A percentile compares a stretch with the other conserved stretches of the same genome.
Evolutionary conservation across 495 filamentous ascomycete genomes (phyloP).

Genomic region (Jackrogersella minutella): DNA sequence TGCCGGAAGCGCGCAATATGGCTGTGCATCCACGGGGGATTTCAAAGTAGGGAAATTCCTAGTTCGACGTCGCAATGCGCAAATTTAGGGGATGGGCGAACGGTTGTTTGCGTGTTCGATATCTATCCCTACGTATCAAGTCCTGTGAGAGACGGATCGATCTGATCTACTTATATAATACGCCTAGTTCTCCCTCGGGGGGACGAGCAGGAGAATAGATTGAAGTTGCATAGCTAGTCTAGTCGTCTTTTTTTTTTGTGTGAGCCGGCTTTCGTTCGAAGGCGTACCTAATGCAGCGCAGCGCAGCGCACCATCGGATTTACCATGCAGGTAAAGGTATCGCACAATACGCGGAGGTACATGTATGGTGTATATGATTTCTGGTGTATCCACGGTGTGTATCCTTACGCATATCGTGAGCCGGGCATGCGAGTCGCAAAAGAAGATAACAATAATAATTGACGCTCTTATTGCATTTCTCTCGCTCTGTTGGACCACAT

Average conservation of each 20-base stretch:
- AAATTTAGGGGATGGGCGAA: constrained; percentile 33
- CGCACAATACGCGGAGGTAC: constrained; percentile 27
- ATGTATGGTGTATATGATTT: constrained; percentile 24
- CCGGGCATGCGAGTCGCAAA: constrained; percentile 27
- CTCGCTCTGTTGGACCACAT: constrained; percentile 4
- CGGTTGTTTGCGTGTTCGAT: constrained; percentile 21
- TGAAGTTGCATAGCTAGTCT: constrained; percentile 6
- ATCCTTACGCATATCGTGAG: constrained; percentile 2
- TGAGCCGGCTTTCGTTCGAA: constrained; percentile 22
- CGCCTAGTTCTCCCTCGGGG: neutral
- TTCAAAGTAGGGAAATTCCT: constrained; percentile 27
- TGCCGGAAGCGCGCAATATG: constrained; percentile 42
- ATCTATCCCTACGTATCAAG: constrained; percentile 13
- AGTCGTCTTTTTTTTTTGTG: constrained; percentile 14
- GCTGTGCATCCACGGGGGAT: constrained; percentile 37
- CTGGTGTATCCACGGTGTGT: constrained; percentile 8
- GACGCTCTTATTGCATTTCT: constrained; percentile 29
- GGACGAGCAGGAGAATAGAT: constrained; percentile 17
- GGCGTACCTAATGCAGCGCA: constrained; percentile 34
- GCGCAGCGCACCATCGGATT: constrained; percentile 34
- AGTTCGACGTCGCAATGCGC: constrained; percentile 41
- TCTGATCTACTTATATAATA: constrained; percentile 9
- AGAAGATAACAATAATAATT: constrained; percentile 16
- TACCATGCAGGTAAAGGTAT: constrained; percentile 31
- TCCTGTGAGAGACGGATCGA: constrained; percentile 13